Evolutionary conservation across 2,329 filamentous ascomycete species (phyloP), one percentile per base, ranked within the genome.

Genomic region (Diaporthe aspalathi): DNA sequence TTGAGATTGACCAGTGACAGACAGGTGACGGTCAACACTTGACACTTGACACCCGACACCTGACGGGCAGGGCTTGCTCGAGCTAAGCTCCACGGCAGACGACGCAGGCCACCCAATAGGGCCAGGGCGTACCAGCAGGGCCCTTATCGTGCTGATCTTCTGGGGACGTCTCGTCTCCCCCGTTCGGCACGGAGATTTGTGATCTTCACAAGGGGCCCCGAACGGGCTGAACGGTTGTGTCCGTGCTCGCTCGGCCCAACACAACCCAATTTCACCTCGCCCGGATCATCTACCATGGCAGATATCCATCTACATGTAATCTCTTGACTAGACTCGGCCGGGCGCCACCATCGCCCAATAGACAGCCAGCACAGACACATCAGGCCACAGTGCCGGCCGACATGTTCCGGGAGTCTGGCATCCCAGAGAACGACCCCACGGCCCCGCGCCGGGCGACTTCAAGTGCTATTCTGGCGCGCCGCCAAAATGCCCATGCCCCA

Each of bases 171-270:
- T 63, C 60, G 43, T 49, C 60, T 63, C 43, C 14, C 29, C 40
- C 40, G 57, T 43, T 24, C 60, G 60, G 60, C 60, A 65, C 60
- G 60, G 60, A 65, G 60, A 65, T 65, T 65, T 65, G 60, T 65
- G 60, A 65, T 65, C 60, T 65, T 65, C 60, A 50, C 60, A 65
- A 50, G 60, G 60, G 60, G 60, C 45, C 60, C 38, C 60, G 29
- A 65, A 65, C 45, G 29, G 45, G 60, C 38, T 43, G 56, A 60
- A 60, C 22, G 56, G 56, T 29, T 45, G 38, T 50, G 60, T 65
- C 60, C 50, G 60, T 65, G 60, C 60, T 24, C 29, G 45, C 14
- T 38, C 43, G 45, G 50, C 49, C 60, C 60, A 49, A 50, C 60
- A 63, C 60, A 63, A 38, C 29, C 45, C 45, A 65, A 65, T 60